Evolutionary conservation across 1,284 basidiomycete species (phyloP), one percentile per base, ranked within the genome.

Genomic region (Golubevia pallescens): DNA sequence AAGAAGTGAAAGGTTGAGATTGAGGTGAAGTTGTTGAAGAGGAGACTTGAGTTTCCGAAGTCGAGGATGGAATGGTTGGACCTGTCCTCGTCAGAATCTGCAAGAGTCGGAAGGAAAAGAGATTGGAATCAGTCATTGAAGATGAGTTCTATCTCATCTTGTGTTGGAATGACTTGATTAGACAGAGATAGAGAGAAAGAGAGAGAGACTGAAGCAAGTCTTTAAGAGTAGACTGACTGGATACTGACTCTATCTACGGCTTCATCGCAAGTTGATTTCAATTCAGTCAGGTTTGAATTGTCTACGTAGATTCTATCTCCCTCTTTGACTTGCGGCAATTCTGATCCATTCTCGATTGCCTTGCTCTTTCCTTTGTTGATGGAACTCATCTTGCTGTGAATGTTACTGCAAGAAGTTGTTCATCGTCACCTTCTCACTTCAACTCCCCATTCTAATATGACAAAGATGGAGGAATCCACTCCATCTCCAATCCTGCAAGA

Each of bases 261-360:
- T 51, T 81, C 78, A 32, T 81, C 78, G 67, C 77, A 79, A 1
- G 78, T 79, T 23, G 66, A 58, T 64, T 81, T 81, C 57, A 81
- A 74, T 61, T 81, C 78, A 51, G 63, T 54, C 14, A 75, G 63
- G 48, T 77, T 79, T n/a, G 71, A 66, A 60, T 73, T 77, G 70
- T 81, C 77, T 14, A 81, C 70, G 59, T 77, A 64, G 60, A 80
- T 73, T 16, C 68, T 66, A n/a, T n/a, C n/a, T n/a, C n/a, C n/a
- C 19, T 78, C 69, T 34, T 67, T 58, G 56, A n/a, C n/a, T 32
- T 52, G 13, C 13, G 58, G 58, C 24, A 62, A 38, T 5, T 10
- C 10, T 38, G 34, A 38, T 4, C 34, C 34, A n/a, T n/a, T n/a
- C 10, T 38, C 34, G 10, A 38, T 38, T 4, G 34, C 34, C 10